Evolutionary conservation across 139 green algal genomes (phyloP).

Genomic region (Asterochloris erici): DNA sequence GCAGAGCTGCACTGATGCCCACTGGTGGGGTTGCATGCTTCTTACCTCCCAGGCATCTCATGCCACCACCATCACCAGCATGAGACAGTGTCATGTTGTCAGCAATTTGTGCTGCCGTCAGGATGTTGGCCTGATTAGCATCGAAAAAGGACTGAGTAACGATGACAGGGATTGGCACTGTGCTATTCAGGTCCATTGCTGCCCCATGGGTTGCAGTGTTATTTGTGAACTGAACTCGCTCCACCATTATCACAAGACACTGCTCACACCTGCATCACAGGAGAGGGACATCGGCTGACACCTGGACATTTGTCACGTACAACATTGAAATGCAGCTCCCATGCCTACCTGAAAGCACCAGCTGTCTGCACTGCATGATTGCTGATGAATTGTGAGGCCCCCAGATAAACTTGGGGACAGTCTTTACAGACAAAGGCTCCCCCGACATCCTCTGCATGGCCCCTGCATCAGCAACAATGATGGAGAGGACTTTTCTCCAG

Average conservation of each 20-base stretch:
- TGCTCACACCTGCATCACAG: neutral
- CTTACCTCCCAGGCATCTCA: constrained; percentile 7
- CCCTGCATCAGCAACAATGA: neutral
- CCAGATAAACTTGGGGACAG: constrained; percentile 10
- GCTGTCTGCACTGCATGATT: neutral
- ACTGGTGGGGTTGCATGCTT: neutral
- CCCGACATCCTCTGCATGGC: neutral
- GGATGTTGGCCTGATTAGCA: neutral
- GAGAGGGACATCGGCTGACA: neutral
- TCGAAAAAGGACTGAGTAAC: neutral
- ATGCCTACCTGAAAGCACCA: constrained; percentile 9
- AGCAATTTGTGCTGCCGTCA: neutral
- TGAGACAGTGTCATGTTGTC: neutral
- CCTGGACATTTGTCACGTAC: neutral
- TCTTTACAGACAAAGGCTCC: constrained; percentile 6
- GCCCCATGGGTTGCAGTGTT: constrained; percentile 6
- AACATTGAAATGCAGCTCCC: neutral
- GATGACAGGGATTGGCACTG: constrained; percentile 10
- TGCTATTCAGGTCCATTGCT: constrained; percentile 4
- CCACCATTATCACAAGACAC: constrained; percentile 1
- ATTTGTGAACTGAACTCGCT: constrained; percentile 13
- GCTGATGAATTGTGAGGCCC: neutral
- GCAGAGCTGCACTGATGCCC: neutral
- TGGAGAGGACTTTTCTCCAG: no score
- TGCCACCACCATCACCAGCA: constrained; percentile 7